Percentiles rank a stretch among this genome's conserved stretches.
Evolutionary conservation across 139 green algal genomes (phyloP).

Genomic region (Chlorella sp.): DNA sequence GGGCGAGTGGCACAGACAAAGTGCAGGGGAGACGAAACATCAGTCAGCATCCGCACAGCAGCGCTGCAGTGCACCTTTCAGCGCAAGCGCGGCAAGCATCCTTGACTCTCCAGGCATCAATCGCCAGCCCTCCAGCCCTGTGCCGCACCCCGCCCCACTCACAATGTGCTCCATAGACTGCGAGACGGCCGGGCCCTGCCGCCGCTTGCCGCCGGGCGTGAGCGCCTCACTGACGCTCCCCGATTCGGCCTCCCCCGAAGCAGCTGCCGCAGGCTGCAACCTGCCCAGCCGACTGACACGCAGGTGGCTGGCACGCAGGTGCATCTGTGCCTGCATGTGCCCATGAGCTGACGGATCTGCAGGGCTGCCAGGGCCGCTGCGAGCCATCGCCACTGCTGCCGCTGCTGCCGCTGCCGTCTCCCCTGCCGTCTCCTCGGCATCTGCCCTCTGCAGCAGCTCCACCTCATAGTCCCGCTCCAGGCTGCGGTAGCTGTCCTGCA

Average conservation of each 20-base stretch:
- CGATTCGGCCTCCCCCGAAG: background rate
- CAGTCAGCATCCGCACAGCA: background rate
- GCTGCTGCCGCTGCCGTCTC: background rate
- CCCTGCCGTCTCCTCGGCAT: background rate
- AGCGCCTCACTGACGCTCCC: background rate
- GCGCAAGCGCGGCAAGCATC: too few relatives aligned
- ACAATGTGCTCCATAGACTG: background rate
- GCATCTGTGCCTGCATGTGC: background rate
- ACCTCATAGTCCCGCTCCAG: constrained; percentile 33
- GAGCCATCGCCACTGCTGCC: background rate
- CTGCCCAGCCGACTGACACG: background rate
- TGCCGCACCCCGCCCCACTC: background rate
- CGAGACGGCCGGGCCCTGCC: background rate
- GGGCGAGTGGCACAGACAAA: too few relatives aligned
- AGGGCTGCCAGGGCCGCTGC: background rate
- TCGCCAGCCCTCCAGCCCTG: background rate
- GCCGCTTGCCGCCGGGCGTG: background rate
- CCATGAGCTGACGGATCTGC: background rate
- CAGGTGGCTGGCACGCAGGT: too few relatives aligned
- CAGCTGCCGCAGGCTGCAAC: background rate
- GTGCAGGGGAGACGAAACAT: background rate
- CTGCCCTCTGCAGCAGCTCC: constrained; percentile 15
- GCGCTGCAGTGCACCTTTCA: background rate
- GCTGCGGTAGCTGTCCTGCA: background rate
- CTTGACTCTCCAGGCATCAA: background rate